A percentile compares a stretch with the other conserved stretches of the same genome.
Evolutionary conservation across 2,329 filamentous ascomycete genomes (phyloP).

Genomic region (Fusarium sp.): DNA sequence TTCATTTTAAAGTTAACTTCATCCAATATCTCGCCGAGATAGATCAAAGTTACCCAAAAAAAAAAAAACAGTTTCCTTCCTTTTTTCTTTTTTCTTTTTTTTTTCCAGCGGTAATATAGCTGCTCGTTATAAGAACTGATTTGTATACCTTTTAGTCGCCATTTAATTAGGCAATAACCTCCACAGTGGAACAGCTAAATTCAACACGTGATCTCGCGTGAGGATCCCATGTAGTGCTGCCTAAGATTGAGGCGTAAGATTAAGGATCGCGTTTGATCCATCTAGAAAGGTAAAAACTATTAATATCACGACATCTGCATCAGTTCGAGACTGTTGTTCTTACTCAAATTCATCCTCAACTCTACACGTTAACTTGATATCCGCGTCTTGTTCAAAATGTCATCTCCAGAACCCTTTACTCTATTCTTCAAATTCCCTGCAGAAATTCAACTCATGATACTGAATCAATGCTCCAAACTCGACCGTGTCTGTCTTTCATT

Average conservation of each 20-base stretch:
- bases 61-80: no score
- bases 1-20: no score
- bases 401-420: neutral
- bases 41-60: no score
- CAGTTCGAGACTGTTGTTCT: neutral
- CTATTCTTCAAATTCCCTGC: conserved; percentile 8
- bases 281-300: neutral
- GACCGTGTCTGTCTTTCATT: conserved; percentile 22
- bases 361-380: no score
- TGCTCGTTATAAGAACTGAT: no score
- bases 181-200: neutral
- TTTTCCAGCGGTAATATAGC: no score
- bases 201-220: neutral
- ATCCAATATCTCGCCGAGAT: no score
- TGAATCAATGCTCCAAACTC: conserved; percentile 3
- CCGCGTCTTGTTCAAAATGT: neutral
- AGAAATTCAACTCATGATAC: conserved; percentile 14
- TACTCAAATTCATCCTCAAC: no score
- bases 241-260: neutral
- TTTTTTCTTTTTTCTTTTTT: no score
- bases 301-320: neutral
- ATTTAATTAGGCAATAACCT: neutral
- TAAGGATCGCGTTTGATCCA: neutral
- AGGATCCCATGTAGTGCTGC: neutral
- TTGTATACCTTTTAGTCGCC: no score